Base-by-base conservation (phyloP, 257 asterid genomes). In the Gentiana macrophylla region DNA sequence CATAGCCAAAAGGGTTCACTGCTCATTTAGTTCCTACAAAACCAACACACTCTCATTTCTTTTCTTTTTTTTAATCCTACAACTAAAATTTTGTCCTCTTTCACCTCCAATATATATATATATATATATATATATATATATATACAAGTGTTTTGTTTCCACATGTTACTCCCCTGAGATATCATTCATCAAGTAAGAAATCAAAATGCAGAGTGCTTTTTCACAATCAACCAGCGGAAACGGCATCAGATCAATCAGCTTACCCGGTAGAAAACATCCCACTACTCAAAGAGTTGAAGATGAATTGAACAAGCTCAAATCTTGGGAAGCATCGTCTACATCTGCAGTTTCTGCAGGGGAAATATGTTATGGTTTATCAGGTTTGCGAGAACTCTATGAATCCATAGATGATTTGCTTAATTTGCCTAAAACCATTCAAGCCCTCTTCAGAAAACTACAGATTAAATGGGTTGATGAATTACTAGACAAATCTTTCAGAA, bases 231-330 rank as follows among this genome's bases (percentile, higher is more conserved):
- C 45, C 37, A 48, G 33, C 56, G 35, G 63, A 41, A 50, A 62
- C 37, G 57, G 41, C 52, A 60, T 70, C 54, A 50, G 69, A 53
- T 74, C 77, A 59, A 70, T 63, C 47, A 70, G 77, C 67, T 63
- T 67, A 53, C 77, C 74, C 8, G 46, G 61, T 61, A 57, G 76
- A 56, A 67, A 71, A 55, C 80, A 70, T 56, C 77, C 80, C 12
- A 49, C 68, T 10, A 63, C 70, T 8, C 59, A 66, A 4, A 55
- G 38, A 43, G 34, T 61, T 57, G 71, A 74, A 60, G 74, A 67
- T 54, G 74, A 63, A 62, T 3, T 74, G 53, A 67, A 38, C 38
- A 61, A 63, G 53, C 45, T 67, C 43, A 63, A 50, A 37, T 41
- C 56, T 46, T 32, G 34, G 51, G 35, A 53, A 54, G 15, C 4